phyloP scores from a whole-genome alignment of 805 yeast species.

The Ogataea siamensis region DNA sequence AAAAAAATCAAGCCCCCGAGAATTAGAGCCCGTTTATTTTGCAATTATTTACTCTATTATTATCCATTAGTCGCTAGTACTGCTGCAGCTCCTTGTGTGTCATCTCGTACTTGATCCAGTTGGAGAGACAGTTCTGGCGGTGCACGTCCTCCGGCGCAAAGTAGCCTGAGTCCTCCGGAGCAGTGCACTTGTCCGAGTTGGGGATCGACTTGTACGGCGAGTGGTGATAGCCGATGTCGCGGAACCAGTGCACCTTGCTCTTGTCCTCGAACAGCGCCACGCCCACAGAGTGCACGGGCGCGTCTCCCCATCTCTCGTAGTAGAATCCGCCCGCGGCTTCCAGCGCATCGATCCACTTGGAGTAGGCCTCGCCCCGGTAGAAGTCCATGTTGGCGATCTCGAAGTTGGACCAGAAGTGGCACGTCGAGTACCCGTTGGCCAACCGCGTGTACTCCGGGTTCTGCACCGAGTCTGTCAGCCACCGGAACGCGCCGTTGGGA shows the following conservation, averaged over 20 bases:
- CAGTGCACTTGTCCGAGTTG: slow-evolving; percentile 47
- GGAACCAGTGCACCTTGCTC: slow-evolving; percentile 76
- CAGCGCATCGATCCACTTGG: slow-evolving; percentile 60
- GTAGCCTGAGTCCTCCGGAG: slow-evolving; percentile 34
- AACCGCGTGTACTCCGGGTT: slow-evolving; percentile 41
- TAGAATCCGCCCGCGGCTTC: slow-evolving; percentile 81
- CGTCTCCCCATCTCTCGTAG: slow-evolving; percentile 93
- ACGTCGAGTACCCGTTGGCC: slow-evolving; percentile 50
- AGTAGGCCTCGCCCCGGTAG: slow-evolving; percentile 67
- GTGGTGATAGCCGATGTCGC: slow-evolving; percentile 79
- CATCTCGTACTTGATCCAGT: slow-evolving; percentile 39
- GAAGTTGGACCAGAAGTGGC: slow-evolving; percentile 90
- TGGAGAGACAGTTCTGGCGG: slow-evolving; percentile 35
- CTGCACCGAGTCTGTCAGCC: slow-evolving; percentile 52
- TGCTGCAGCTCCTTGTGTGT: slow-evolving; percentile 34
- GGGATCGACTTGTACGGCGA: slow-evolving; percentile 81
- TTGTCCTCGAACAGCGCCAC: slow-evolving; percentile 70
- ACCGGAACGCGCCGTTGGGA: slow-evolving; percentile 55
- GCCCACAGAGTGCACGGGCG: slow-evolving; percentile 83
- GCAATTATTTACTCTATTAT: not conserved
- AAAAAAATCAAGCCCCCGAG: slow-evolving; percentile 3
- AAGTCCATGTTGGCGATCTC: slow-evolving; percentile 86
- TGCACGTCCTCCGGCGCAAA: slow-evolving; percentile 36
- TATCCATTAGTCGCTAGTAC: slow-evolving; percentile 24
- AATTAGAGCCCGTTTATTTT: not conserved